phyloP scores from a whole-genome alignment of 148 eudicot species.

The Dysphania ambrosioides region DNA sequence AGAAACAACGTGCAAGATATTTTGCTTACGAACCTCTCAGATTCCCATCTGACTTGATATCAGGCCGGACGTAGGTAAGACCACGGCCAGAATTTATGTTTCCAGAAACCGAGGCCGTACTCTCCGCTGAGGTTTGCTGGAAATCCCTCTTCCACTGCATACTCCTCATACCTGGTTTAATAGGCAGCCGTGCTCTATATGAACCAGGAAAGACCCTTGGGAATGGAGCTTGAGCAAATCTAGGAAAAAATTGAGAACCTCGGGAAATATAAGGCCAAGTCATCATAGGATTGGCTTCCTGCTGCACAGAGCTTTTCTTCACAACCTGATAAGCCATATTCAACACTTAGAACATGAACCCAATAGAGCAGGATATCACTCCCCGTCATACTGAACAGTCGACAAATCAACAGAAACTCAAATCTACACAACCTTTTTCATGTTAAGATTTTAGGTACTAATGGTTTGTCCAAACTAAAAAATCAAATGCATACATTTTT shows the following conservation, averaged over 20 bases:
- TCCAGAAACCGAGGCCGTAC: constrained; percentile 26
- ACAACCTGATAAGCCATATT: constrained; percentile 46
- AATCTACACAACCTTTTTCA: background rate
- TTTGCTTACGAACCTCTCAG: constrained; percentile 25
- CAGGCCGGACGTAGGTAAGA: constrained; percentile 77
- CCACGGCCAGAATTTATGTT: constrained; percentile 44
- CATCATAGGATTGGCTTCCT: constrained; percentile 45
- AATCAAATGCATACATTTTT: too few relatives aligned
- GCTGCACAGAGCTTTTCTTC: constrained; percentile 63
- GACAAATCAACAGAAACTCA: background rate
- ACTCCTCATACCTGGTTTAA: constrained; percentile 73
- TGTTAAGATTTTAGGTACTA: background rate
- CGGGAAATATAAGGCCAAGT: constrained; percentile 63
- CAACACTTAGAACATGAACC: constrained; percentile 5
- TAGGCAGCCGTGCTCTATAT: constrained; percentile 54
- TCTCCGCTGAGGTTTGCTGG: constrained; percentile 31
- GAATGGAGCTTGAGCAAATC: constrained; percentile 57
- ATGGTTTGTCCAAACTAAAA: background rate
- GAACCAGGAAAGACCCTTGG: constrained; percentile 52
- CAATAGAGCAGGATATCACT: background rate
- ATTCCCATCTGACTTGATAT: constrained; percentile 47
- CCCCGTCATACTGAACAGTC: background rate
- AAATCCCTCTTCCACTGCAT: constrained; percentile 91
- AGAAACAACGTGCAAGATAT: background rate
- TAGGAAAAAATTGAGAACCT: constrained; percentile 46